phyloP scores from a whole-genome alignment of 352 stramenopile genomes.

The Pseudoperonospora humuli region DNA sequence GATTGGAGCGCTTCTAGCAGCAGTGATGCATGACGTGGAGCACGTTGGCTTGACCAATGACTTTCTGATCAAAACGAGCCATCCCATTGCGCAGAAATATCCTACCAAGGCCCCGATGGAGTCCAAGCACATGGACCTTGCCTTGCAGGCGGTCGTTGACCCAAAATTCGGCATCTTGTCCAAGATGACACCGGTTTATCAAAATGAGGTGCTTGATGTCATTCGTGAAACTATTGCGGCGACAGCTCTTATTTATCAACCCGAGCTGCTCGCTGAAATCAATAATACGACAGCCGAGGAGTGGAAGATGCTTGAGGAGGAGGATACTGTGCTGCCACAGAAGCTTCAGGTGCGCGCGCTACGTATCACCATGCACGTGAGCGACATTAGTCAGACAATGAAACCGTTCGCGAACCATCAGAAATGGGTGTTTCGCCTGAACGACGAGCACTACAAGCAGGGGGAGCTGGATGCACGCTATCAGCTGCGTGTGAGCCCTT shows the following conservation, averaged over 20 bases:
- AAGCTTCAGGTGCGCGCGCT: conserved; percentile 43
- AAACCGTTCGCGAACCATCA: conserved; percentile 69
- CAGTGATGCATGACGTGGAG: conserved; percentile 77
- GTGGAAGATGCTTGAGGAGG: conserved; percentile 30
- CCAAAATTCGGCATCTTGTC: conserved; percentile 41
- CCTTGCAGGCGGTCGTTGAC: conserved; percentile 42
- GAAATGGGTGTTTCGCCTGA: conserved; percentile 69
- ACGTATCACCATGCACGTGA: conserved; percentile 71
- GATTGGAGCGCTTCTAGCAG: conserved; percentile 58
- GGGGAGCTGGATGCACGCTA: conserved; percentile 51
- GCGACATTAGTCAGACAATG: conserved; percentile 79
- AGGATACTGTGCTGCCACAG: conserved; percentile 29
- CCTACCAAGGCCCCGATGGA: conserved; percentile 59
- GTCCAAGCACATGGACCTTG: conserved; percentile 63
- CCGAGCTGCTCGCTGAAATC: conserved; percentile 55
- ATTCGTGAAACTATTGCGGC: conserved; percentile 62
- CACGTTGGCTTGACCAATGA: conserved; percentile 75
- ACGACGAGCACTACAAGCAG: conserved; percentile 63
- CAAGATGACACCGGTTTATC: conserved; percentile 41
- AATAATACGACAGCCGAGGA: conserved; percentile 29
- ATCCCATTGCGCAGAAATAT: conserved; percentile 57
- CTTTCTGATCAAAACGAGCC: conserved; percentile 67
- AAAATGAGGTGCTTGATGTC: conserved; percentile 46
- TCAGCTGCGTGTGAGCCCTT: conserved; percentile 30
- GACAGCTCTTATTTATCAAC: conserved; percentile 75